Evolutionary conservation across 1,284 basidiomycete species (phyloP).

Genomic region (Kwoniella shivajii): DNA sequence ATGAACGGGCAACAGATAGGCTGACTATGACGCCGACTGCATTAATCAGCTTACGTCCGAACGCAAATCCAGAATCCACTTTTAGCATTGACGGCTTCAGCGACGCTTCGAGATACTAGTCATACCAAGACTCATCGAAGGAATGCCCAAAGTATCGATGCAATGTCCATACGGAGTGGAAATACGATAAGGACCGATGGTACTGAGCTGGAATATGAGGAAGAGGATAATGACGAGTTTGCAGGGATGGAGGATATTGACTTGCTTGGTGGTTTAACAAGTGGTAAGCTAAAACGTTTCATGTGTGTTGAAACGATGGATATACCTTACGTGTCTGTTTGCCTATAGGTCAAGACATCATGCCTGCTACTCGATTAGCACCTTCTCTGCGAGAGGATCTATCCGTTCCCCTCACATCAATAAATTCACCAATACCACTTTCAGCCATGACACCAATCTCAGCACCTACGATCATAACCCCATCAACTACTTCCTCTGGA

Average conservation of each 20-base stretch:
- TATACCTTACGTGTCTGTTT: not conserved
- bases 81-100: constrained; percentile 75
- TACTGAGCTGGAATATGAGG: constrained; percentile 28
- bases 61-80: constrained; percentile 72
- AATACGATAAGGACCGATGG: constrained; percentile 25
- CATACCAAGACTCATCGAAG: constrained; percentile 23
- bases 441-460: constrained; percentile 20
- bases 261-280: constrained; percentile 65
- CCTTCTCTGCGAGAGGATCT: constrained; percentile 39
- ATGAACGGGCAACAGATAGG: too few species aligned
- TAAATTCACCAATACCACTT: constrained; percentile 17
- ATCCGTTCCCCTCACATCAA: constrained; percentile 18
- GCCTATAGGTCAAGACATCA: constrained; percentile 20
- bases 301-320: not conserved
- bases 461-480: constrained; percentile 15
- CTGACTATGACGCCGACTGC: too few species aligned
- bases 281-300: constrained; percentile 27
- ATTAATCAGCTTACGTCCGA: constrained; percentile 64
- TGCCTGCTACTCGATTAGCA: constrained; percentile 42
- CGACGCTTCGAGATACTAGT: constrained; percentile 73
- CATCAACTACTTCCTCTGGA: constrained; percentile 21
- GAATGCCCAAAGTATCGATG: constrained; percentile 24
- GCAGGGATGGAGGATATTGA: constrained; percentile 75
- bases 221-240: constrained; percentile 36
- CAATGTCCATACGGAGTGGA: constrained; percentile 26